Evolutionary conservation across 176 grass and related monocot genomes (phyloP).

Genomic region (Aegilops tauschii): DNA sequence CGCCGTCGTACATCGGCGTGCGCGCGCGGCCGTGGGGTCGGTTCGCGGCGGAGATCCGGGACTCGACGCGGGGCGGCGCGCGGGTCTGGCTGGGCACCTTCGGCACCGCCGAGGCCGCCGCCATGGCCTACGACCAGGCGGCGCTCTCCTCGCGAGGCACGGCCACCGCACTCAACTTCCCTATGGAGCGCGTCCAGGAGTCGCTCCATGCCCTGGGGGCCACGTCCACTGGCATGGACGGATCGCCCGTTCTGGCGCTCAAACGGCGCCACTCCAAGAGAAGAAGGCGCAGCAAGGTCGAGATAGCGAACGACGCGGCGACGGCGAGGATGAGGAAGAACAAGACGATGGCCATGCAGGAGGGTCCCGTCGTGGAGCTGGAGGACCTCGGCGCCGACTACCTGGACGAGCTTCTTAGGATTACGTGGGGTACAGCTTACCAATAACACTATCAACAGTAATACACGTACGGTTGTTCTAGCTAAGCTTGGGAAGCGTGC

Average conservation of each 20-base stretch:
- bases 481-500: too few species aligned
- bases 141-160: background rate
- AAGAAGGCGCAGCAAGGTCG: background rate
- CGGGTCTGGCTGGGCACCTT: slow-evolving; percentile 89
- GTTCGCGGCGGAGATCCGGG: background rate
- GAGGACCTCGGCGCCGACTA: background rate
- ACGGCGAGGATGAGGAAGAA: background rate
- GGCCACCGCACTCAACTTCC: slow-evolving; percentile 1
- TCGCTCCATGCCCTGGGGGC: too few species aligned
- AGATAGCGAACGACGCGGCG: background rate
- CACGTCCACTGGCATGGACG: too few species aligned
- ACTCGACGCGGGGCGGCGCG: slow-evolving; percentile 29
- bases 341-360: background rate
- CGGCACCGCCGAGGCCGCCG: slow-evolving; percentile 69
- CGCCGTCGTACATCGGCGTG: background rate
- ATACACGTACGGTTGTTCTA: too few species aligned
- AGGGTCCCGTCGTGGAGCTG: background rate
- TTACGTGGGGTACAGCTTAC: background rate
- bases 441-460: too few species aligned
- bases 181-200: background rate
- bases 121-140: slow-evolving; percentile 16
- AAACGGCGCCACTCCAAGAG: too few species aligned
- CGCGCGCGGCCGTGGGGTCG: background rate
- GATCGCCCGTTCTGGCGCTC: too few species aligned
- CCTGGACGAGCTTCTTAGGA: background rate